Base-by-base conservation (phyloP, 371 early-diverging fungal species). In the Mortierella sp. region DNA sequence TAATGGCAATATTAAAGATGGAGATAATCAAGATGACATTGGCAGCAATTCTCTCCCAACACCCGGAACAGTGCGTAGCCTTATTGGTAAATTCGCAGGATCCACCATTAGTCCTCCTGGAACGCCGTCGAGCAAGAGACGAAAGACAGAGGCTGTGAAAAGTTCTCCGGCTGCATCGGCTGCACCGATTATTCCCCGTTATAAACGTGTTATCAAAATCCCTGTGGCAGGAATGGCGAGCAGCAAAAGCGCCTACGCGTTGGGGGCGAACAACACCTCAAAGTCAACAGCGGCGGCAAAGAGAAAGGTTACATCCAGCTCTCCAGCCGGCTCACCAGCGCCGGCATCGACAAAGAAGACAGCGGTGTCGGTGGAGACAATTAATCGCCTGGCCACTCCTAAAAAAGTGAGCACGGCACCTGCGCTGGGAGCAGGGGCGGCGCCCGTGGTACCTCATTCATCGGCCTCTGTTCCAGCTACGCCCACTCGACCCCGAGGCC, bases 361-460 rank as follows among this genome's bases (percentile, higher is more conserved):
- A 59, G 20, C 64, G 32, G 65, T 79, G 14, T 74, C 81, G 10
- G 77, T 62, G 11, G 81, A 73, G 28, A 76, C 75, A 32, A 75
- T 81, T 70, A 84, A 75, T 68, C 73, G 78, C 39, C 67, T 78
- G 51, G 73, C 83, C n/a, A 83, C 71, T 14, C 78, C 80, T 22
- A 81, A 81, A 43, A 81, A 73, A 54, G 77, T 79, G 40, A 68
- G 57, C 10, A 65, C 79, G 37, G 59, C 81, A 6, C 40, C 73
- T 37, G 62, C 75, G 18, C 49, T 68, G 28, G 62, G 79, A 12
- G 61, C 71, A 37, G 66, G 58, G 2, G 49, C 79, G 11, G 49
- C 72, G 12, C 59, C 77, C 22, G 73, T 51, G 24, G 67, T 75
- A 39, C 64, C 68, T 6, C 64, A 73, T 11, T 73, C 75, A 18